Evolutionary conservation across 139 green algal species (phyloP), one percentile per base, ranked within the genome.

Genomic region (Auxenochlorella pyrenoidosa): DNA sequence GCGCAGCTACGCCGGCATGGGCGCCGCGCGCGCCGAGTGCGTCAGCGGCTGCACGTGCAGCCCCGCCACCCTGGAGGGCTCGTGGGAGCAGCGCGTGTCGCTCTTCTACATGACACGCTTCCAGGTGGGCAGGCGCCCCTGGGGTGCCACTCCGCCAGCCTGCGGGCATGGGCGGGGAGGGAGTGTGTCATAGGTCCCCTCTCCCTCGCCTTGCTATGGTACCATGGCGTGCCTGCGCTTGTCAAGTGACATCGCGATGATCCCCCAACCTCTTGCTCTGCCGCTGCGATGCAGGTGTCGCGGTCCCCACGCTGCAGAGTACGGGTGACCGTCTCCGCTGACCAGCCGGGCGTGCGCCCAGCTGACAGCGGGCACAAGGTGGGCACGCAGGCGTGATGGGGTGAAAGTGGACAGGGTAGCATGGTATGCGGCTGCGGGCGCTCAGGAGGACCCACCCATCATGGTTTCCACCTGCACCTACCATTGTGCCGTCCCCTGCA

Each of bases 1-100:
- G 63, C 63, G 80, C 30, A 75, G 63, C 41, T 86, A 86, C 80
- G 26, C 76, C 24, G 65, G 80, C 40, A 86, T 86, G 80, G 80
- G 80, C 80, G 75, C 63, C 3, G 80, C 80, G 30, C 60, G 22
- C 13, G 41, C 76, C 2, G 60, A 60, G 40, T 86, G 80, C 63
- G 44, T 66, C 28, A 22, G 15, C 6, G 80, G 80, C 16, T 86
- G 80, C 43, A 78, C 63, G 5, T 86, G 80, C 65, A 43, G 78
- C 38, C 30, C 63, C 12, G n/a, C 63, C 13, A 43, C 32, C 1
- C 80, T 86, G 40, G 80, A 86, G 3, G 80, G 80, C 80, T 78
- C 80, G 26, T 86, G 80, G 80, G 30, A 78, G 40, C 80, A 66
- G 28, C 40, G 80, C 0, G 80, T 66, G 60, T 78, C 80, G 80